Base-by-base conservation (phyloP, 2,329 filamentous ascomycete species). In the Neoscytalidium dimidiatum region DNA sequence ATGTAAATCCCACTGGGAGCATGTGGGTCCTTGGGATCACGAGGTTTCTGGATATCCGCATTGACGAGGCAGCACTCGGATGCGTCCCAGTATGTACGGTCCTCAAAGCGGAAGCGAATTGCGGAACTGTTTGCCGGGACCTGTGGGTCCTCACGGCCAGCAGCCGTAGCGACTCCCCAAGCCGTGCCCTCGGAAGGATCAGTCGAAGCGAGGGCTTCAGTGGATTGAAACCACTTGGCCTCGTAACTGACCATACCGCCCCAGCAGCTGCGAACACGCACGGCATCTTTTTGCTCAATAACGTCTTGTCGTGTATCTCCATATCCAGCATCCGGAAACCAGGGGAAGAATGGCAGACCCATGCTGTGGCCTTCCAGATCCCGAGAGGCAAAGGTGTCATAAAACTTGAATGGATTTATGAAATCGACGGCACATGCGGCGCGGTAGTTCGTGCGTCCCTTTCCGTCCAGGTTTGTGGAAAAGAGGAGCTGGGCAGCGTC, bases 181-280 rank as follows among this genome's bases (percentile, higher is more conserved):
- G 63, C 63, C 13, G 63, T 60, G 53, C 63, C 63, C 23, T 58
- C 53, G 23, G 26, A 21, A 21, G 63, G 63, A 46, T 65, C 63
- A 6, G 63, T 48, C 23, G 46, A 53, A 28, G 46, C 44, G 26
- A 65, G 53, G 23, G 46, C 53, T 23, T 49, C n/a, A 6, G 53
- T 23, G 9, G 31, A 60, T 3, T 88, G 85, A 52, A 90, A 85
- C 74, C 85, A 87, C 52, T 78, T 77, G 1, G 85, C 87, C 71
- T 89, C 84, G 75, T 88, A 88, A 2, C 86, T 86, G 2, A 87
- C 88, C 85, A 92, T 92, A 23, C 91, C 91, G 61, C 90, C 89
- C 91, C 90, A 93, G 77, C 91, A 93, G 68, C 88, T 88, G 70
- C 84, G 85, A 1, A 92, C 90, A 8, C 87, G 84, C 1, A 93